A percentile compares a stretch with the other conserved stretches of the same genome.
Conservation (phyloP, 768 basidiomycete species). For the Kwoniella heveanensis region DNA sequence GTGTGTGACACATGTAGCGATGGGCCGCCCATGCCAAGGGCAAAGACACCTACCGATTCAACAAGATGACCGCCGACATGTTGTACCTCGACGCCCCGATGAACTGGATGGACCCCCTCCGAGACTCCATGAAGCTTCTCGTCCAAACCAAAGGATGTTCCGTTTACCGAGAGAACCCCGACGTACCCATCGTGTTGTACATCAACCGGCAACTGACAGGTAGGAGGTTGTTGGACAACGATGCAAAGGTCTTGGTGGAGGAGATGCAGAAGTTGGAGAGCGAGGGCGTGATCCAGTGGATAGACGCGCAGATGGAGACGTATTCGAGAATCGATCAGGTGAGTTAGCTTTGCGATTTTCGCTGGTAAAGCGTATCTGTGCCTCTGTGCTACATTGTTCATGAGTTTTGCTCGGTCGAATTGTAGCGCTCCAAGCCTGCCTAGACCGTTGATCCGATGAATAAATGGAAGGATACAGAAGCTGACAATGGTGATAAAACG, state of each 20-base stretch:
- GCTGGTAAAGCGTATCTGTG: too few relatives aligned
- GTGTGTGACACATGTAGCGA: too few relatives aligned
- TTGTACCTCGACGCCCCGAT: constrained; percentile 20
- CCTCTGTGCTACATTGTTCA: too few relatives aligned
- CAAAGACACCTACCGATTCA: constrained; percentile 29
- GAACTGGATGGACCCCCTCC: constrained; percentile 43
- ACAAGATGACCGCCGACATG: constrained; percentile 44
- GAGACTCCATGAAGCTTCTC: constrained; percentile 23
- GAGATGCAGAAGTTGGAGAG: constrained; percentile 28
- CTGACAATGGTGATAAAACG: too few relatives aligned
- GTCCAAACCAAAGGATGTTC: constrained; percentile 25
- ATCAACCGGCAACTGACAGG: constrained; percentile 42
- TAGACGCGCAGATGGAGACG: constrained; percentile 38
- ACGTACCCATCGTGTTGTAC: constrained; percentile 43
- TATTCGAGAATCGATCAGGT: constrained; percentile 30
- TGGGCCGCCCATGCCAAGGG: constrained; percentile 35
- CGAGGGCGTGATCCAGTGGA: constrained; percentile 36
- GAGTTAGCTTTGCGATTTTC: too few relatives aligned
- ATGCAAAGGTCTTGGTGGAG: constrained; percentile 23
- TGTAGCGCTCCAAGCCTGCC: too few relatives aligned
- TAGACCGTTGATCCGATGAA: too few relatives aligned
- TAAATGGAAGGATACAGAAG: too few relatives aligned
- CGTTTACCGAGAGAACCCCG: constrained; percentile 22
- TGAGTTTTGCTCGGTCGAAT: too few relatives aligned
- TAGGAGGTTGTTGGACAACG: constrained; percentile 25